phyloP scores from a whole-genome alignment of 2,329 filamentous ascomycete genomes.

The Plenodomus tracheiphilus region DNA sequence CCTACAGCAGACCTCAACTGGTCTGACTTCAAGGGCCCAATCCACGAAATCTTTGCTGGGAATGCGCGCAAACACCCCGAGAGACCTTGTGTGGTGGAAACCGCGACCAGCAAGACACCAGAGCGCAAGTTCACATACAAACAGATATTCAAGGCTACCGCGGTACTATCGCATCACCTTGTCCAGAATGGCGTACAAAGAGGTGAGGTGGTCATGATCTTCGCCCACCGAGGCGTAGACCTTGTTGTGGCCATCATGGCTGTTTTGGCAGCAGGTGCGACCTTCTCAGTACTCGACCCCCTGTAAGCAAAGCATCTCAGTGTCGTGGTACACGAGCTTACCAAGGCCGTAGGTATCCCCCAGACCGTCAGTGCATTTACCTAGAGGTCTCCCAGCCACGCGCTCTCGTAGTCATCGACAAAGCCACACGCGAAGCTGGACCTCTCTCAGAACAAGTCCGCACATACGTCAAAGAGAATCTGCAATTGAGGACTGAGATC shows the following conservation, averaged over 20 bases:
- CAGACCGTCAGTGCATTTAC: slow-evolving; percentile 79
- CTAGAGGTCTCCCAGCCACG: slow-evolving; percentile 77
- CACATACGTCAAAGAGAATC: slow-evolving; percentile 71
- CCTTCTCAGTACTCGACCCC: slow-evolving; percentile 73
- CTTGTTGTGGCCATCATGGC: slow-evolving; percentile 82
- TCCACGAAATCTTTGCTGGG: slow-evolving; percentile 69
- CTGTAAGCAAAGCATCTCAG: slow-evolving; percentile 53
- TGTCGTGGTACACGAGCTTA: slow-evolving; percentile 5
- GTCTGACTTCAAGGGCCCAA: slow-evolving; percentile 66
- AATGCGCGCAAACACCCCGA: slow-evolving; percentile 73
- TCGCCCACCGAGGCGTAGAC: slow-evolving; percentile 79
- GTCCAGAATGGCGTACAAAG: slow-evolving; percentile 70
- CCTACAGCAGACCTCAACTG: slow-evolving; percentile 70
- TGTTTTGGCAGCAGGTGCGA: slow-evolving; percentile 60
- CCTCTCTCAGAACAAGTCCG: slow-evolving; percentile 62
- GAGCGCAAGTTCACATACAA: slow-evolving; percentile 76
- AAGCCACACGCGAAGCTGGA: slow-evolving; percentile 70
- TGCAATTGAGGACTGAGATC: slow-evolving; percentile 73
- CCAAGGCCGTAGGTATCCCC: slow-evolving; percentile 65
- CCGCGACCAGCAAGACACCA: slow-evolving; percentile 56
- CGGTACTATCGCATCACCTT: slow-evolving; percentile 78
- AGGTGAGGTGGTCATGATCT: slow-evolving; percentile 94
- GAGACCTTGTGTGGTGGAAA: slow-evolving; percentile 69
- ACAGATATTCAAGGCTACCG: slow-evolving; percentile 85
- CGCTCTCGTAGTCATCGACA: slow-evolving; percentile 72